These are phyloP conservation scores for Phytophthora podocarpi DNA, from an alignment of 352 stramenopile genomes.

Conservation along the genomic window DNA sequence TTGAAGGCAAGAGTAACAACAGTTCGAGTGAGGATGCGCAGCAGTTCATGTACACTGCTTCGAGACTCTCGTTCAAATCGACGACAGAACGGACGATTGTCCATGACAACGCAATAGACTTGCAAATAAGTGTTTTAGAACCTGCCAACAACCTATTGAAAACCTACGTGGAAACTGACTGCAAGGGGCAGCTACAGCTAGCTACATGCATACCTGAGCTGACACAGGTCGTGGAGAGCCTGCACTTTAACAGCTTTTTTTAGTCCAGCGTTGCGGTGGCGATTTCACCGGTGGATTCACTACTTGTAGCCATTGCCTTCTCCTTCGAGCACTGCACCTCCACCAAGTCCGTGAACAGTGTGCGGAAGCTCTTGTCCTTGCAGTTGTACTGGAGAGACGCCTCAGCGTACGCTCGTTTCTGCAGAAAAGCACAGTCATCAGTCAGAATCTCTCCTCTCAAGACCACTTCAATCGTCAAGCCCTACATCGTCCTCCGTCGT, in stretches of 20 bases:
- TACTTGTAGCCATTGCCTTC: not conserved
- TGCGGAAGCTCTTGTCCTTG: constrained; percentile 80
- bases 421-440: not conserved
- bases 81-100: constrained; percentile 48
- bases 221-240: no score
- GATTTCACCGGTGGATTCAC: not conserved
- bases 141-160: no score
- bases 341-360: constrained; percentile 88
- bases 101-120: no score
- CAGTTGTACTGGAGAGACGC: constrained; percentile 81
- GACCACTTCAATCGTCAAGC: not conserved
- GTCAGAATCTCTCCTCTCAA: not conserved
- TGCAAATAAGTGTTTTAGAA: no score
- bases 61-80: constrained; percentile 53
- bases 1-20: constrained; percentile 33
- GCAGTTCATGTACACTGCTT: constrained; percentile 45
- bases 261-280: constrained; percentile 17
- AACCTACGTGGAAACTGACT: no score
- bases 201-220: no score
- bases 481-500: constrained; percentile 66
- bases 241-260: not conserved
- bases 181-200: no score
- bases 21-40: constrained; percentile 36
- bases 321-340: constrained; percentile 40
- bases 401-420: constrained; percentile 77